Evolutionary conservation across 2,329 filamentous ascomycete genomes (phyloP).

Genomic region (Aphanocladium album): DNA sequence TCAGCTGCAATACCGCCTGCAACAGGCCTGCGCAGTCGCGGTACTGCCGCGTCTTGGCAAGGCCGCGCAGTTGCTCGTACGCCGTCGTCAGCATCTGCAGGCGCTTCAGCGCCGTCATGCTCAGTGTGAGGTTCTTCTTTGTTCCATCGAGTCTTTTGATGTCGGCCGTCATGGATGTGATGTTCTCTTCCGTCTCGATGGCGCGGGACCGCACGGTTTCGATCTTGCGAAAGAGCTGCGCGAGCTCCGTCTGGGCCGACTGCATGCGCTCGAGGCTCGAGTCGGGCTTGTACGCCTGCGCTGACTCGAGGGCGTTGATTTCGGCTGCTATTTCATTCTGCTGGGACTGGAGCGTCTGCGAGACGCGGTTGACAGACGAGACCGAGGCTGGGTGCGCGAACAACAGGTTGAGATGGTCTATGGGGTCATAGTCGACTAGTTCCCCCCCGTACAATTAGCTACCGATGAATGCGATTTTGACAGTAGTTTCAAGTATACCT

Average conservation of each 20-base stretch:
- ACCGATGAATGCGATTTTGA: not conserved
- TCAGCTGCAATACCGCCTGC: constrained; percentile 92
- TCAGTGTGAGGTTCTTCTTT: constrained; percentile 91
- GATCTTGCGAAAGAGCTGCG: constrained; percentile 88
- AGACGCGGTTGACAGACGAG: constrained; percentile 68
- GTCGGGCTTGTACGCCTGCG: constrained; percentile 78
- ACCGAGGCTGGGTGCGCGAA: constrained; percentile 88
- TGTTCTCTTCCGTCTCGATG: constrained; percentile 87
- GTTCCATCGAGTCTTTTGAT: constrained; percentile 96
- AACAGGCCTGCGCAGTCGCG: constrained; percentile 89
- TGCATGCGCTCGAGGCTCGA: constrained; percentile 90
- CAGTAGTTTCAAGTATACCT: not conserved
- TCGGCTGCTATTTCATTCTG: constrained; percentile 78
- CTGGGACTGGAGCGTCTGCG: constrained; percentile 65
- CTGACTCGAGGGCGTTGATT: constrained; percentile 67
- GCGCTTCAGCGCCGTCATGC: constrained; percentile 95
- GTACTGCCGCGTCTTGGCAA: constrained; percentile 85
- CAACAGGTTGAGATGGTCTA: constrained; percentile 87
- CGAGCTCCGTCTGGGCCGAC: constrained; percentile 82
- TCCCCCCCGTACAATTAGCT: not conserved
- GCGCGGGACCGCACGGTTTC: constrained; percentile 86
- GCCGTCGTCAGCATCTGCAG: constrained; percentile 98
- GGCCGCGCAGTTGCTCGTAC: constrained; percentile 87
- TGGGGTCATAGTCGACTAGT: constrained; percentile 77
- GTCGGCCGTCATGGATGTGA: constrained; percentile 97